These are phyloP conservation scores for Xylariaceae sp. DNA, from an alignment of 2,329 filamentous ascomycete species.

Conservation along the genomic window DNA sequence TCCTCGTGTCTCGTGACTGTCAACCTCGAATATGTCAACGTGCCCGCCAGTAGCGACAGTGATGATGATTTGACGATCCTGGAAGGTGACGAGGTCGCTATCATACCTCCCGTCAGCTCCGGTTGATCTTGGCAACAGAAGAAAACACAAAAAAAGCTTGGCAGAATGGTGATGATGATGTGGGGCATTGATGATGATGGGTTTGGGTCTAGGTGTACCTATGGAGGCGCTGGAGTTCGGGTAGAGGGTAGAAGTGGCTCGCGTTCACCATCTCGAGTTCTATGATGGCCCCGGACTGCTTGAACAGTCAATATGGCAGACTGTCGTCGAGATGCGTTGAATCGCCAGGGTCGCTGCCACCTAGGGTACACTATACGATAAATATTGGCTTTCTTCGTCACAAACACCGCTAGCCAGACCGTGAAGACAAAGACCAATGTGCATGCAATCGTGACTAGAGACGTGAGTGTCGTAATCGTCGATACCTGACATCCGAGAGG, in stretches of 20 bases:
- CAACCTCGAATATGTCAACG: constrained; percentile 75
- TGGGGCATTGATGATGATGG: not conserved
- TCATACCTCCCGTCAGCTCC: constrained; percentile 84
- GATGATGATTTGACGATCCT: constrained; percentile 48
- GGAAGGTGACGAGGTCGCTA: constrained; percentile 76
- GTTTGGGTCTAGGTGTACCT: not conserved
- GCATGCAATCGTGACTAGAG: constrained; percentile 30
- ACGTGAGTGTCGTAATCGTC: constrained; percentile 35
- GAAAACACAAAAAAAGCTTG: not conserved
- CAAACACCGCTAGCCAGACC: constrained; percentile 16
- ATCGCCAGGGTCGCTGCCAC: constrained; percentile 31
- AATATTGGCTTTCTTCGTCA: constrained; percentile 7
- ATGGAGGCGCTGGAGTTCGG: not conserved
- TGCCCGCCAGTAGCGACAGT: constrained; percentile 42
- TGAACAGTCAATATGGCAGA: not conserved
- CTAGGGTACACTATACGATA: constrained; percentile 18
- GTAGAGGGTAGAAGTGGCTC: constrained; percentile 17
- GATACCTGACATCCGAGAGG: constrained; percentile 36
- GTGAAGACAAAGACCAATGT: constrained; percentile 27
- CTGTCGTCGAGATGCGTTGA: constrained; percentile 2
- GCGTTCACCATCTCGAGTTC: not conserved
- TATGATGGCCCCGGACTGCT: not conserved
- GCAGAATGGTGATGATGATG: not conserved
- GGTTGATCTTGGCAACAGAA: constrained; percentile 45
- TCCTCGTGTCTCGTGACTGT: constrained; percentile 70